Evolutionary conservation across 192 early-diverging fungal genomes (phyloP).

Genomic region (Geranomyces michiganensis): DNA sequence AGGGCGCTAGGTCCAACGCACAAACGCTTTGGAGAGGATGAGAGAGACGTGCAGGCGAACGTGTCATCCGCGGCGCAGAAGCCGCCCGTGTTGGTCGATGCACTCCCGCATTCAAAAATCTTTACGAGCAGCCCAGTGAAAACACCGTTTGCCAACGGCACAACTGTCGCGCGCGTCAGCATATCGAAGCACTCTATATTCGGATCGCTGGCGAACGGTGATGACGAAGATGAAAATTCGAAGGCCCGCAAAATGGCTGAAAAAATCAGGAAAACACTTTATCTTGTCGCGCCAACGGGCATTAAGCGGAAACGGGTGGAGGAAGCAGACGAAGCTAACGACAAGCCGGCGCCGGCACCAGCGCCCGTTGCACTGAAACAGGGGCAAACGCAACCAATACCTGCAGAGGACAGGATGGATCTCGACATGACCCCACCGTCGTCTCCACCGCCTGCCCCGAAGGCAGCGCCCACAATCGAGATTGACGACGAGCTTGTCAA

Average conservation of each 20-base stretch:
- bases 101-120: constrained; percentile 2
- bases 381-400: too few species aligned
- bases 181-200: constrained; percentile 28
- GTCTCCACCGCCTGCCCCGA: neutral
- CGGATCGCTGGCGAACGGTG: neutral
- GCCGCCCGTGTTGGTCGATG: neutral
- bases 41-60: neutral
- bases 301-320: constrained; percentile 20
- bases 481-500: constrained; percentile 28
- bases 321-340: neutral
- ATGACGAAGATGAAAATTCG: constrained; percentile 22
- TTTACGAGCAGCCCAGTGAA: constrained; percentile 24
- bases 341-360: neutral
- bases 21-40: constrained; percentile 33
- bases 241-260: constrained; percentile 16
- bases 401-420: neutral
- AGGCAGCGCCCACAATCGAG: neutral
- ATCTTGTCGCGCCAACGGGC: constrained; percentile 22
- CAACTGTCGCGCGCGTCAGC: neutral
- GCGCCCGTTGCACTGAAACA: neutral
- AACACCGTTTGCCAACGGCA: neutral
- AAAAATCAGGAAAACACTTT: constrained; percentile 26
- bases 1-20: constrained; percentile 30
- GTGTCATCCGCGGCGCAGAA: neutral
- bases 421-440: neutral